phyloP scores from a whole-genome alignment of 106 monocot species.

The Ottelia alismoides region DNA sequence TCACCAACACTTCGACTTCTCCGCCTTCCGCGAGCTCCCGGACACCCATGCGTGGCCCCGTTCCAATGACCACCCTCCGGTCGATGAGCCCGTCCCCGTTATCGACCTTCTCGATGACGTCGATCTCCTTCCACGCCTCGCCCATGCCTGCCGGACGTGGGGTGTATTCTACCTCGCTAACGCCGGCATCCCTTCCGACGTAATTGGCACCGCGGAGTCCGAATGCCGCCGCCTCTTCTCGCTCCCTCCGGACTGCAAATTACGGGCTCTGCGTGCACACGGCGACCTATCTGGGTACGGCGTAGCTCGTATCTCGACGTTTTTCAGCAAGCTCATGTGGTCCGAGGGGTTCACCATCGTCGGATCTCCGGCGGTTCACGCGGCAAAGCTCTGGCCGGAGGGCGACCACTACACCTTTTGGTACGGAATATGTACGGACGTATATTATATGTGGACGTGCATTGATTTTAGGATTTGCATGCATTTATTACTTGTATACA shows the following conservation, averaged over 20 bases:
- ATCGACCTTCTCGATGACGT: constrained; percentile 35
- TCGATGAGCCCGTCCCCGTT: constrained; percentile 28
- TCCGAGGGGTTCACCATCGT: constrained; percentile 81
- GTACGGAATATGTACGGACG: constrained; percentile 23
- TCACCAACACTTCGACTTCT: constrained; percentile 18
- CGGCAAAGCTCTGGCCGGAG: constrained; percentile 47
- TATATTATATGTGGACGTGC: too few species aligned
- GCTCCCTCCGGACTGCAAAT: constrained; percentile 41
- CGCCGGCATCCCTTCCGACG: constrained; percentile 23
- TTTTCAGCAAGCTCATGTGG: constrained; percentile 85
- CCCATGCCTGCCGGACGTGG: constrained; percentile 45
- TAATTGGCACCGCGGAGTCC: constrained; percentile 35
- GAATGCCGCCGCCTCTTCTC: constrained; percentile 37
- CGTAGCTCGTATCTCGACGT: constrained; percentile 54
- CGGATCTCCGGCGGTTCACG: constrained; percentile 39
- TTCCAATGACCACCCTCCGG: constrained; percentile 16
- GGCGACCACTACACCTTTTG: constrained; percentile 49
- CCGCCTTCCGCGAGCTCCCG: constrained; percentile 25
- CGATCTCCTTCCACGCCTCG: constrained; percentile 10
- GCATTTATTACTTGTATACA: too few species aligned
- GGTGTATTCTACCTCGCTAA: constrained; percentile 43
- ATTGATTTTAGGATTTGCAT: too few species aligned
- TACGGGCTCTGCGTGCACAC: constrained; percentile 34
- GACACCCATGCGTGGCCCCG: constrained; percentile 47
- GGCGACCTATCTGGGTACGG: constrained; percentile 54